Evolutionary conservation across 768 basidiomycete genomes (phyloP).

Genomic region (Omphalotus guepiniiformis): DNA sequence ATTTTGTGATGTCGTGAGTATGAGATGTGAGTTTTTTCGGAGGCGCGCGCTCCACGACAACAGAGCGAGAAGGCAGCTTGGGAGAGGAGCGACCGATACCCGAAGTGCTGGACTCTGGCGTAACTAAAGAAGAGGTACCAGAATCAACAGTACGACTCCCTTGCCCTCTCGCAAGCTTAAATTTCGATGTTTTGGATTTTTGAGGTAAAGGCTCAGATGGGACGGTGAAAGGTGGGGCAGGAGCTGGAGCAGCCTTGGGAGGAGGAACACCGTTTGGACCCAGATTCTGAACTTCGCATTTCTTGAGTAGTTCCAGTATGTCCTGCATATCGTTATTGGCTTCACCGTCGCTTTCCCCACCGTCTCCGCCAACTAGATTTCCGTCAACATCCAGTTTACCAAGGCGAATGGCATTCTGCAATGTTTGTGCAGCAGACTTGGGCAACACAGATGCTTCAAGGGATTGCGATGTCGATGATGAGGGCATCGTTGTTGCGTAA

Average conservation of each 20-base stretch:
- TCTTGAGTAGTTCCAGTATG: constrained; percentile 45
- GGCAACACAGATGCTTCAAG: constrained; percentile 40
- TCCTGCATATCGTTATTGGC: constrained; percentile 41
- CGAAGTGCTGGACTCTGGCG: constrained; percentile 20
- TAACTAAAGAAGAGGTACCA: constrained; percentile 1
- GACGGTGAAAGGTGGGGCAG: constrained; percentile 9
- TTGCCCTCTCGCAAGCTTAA: constrained; percentile 39
- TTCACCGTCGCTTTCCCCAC: constrained; percentile 53
- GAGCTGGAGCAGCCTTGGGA: constrained; percentile 21
- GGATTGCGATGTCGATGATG: constrained; percentile 32
- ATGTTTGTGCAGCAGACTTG: constrained; percentile 38
- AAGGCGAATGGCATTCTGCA: constrained; percentile 50
- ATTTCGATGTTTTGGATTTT: constrained; percentile 42
- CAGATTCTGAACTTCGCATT: constrained; percentile 49
- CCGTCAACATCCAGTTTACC: constrained; percentile 50
- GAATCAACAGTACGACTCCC: constrained; percentile 19
- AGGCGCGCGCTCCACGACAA: constrained; percentile 18
- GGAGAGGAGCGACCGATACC: constrained; percentile 29
- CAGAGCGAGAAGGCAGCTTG: constrained; percentile 21
- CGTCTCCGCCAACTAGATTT: constrained; percentile 46
- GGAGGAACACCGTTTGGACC: constrained; percentile 33
- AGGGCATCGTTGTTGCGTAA: constrained; percentile 31
- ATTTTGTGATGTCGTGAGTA: too few relatives aligned
- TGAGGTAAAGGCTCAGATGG: constrained; percentile 22
- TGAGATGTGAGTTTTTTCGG: background rate